phyloP scores from a whole-genome alignment of 2,329 filamentous ascomycete genomes.

The Domatiomyces globalis region DNA sequence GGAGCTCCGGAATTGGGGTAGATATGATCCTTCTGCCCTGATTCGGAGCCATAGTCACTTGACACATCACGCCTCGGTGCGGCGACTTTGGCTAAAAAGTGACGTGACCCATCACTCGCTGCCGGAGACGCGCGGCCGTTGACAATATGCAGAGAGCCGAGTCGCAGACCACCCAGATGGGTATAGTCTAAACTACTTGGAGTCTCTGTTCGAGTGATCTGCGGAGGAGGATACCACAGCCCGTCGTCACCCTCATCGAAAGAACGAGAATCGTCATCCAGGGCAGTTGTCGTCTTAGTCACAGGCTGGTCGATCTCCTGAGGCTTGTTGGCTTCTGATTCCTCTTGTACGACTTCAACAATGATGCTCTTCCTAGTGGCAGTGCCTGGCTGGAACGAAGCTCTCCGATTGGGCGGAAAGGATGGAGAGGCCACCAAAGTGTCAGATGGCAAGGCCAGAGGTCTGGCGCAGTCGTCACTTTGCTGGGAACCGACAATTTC shows the following conservation, averaged over 20 bases:
- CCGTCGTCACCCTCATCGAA: constrained; percentile 2
- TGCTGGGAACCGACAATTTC: neutral
- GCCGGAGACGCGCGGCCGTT: constrained; percentile 18
- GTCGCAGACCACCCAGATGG: constrained; percentile 12
- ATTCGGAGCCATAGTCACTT: constrained; percentile 11
- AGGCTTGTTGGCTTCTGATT: neutral
- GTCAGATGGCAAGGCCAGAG: neutral
- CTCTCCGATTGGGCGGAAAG: constrained; percentile 3
- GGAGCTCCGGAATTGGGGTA: neutral
- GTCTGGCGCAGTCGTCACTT: neutral
- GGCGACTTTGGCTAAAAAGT: constrained; percentile 3
- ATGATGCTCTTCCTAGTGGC: constrained; percentile 13
- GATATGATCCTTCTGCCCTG: neutral
- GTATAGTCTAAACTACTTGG: constrained; percentile 15
- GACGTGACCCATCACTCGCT: constrained; percentile 16
- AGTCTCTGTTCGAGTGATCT: constrained; percentile 11
- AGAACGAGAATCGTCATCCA: constrained; percentile 1
- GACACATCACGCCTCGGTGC: constrained; percentile 10
- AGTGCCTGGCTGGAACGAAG: constrained; percentile 15
- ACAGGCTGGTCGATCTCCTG: neutral
- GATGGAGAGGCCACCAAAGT: neutral
- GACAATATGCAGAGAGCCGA: constrained; percentile 16
- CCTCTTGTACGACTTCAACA: neutral
- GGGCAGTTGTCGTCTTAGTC: neutral
- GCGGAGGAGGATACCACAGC: constrained; percentile 7